Conservation (phyloP, 305 asterid genomes). For the Plantago lanceolata region DNA sequence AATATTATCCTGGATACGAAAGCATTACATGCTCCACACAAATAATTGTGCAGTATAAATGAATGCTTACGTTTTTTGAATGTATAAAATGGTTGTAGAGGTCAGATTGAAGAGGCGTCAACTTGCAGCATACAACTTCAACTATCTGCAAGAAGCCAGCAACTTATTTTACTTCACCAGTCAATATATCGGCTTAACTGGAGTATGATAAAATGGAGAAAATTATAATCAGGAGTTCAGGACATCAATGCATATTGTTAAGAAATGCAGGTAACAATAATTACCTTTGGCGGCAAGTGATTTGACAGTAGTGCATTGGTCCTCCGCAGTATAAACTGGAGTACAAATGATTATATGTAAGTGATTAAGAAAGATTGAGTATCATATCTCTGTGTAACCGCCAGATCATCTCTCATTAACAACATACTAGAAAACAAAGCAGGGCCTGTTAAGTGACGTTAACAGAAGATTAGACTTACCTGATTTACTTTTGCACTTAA, state of each 20-base stretch:
- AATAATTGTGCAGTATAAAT: neutral
- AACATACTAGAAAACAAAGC: constrained; percentile 16
- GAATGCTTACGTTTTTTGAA: constrained; percentile 75
- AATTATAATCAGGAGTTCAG: neutral
- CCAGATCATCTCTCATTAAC: constrained; percentile 14
- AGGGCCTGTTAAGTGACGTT: constrained; percentile 8
- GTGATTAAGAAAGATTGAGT: constrained; percentile 15
- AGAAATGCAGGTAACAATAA: constrained; percentile 16
- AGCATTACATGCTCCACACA: neutral
- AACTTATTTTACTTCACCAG: constrained; percentile 14
- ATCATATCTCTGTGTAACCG: constrained; percentile 16
- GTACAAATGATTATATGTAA: too few relatives aligned
- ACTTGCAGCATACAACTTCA: constrained; percentile 96
- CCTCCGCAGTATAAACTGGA: constrained; percentile 95
- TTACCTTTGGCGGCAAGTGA: constrained; percentile 99
- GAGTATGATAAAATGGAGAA: constrained; percentile 11
- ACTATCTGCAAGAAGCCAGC: constrained; percentile 54
- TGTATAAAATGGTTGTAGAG: constrained; percentile 91
- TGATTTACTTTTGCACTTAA: constrained; percentile 88
- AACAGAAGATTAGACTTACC: constrained; percentile 37
- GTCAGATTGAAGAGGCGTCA: constrained; percentile 75
- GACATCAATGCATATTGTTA: neutral
- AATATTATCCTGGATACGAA: neutral
- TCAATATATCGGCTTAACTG: constrained; percentile 18
- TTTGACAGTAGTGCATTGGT: constrained; percentile 85